Evolutionary conservation across 2,329 filamentous ascomycete genomes (phyloP).

Genomic region (Penicillium janthinellum): DNA sequence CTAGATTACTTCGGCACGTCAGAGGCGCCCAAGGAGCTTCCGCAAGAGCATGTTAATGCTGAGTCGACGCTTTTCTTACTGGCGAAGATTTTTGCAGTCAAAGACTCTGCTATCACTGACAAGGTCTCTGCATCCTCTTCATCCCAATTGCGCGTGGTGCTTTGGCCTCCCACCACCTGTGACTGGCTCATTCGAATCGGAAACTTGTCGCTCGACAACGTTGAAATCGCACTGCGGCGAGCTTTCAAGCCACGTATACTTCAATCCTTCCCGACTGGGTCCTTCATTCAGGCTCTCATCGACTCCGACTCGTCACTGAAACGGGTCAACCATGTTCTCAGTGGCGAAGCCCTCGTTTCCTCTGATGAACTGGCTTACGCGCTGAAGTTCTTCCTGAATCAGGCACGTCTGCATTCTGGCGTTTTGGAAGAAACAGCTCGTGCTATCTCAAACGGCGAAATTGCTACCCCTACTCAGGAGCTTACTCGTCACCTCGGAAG

Average conservation of each 20-base stretch:
- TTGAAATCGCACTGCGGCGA: slow-evolving; percentile 44
- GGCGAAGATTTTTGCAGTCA: slow-evolving; percentile 41
- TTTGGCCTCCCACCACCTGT: slow-evolving; percentile 44
- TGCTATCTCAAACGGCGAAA: slow-evolving; percentile 34
- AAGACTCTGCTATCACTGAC: slow-evolving; percentile 24
- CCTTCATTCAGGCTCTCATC: slow-evolving; percentile 44
- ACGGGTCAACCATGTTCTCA: slow-evolving; percentile 41
- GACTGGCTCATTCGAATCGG: slow-evolving; percentile 46
- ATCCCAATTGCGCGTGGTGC: slow-evolving; percentile 32
- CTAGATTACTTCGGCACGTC: slow-evolving; percentile 31
- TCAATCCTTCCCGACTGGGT: slow-evolving; percentile 41
- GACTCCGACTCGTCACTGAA: slow-evolving; percentile 43
- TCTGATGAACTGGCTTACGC: slow-evolving; percentile 44
- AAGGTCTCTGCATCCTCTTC: slow-evolving; percentile 28
- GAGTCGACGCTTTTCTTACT: slow-evolving; percentile 43
- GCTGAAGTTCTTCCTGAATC: slow-evolving; percentile 43
- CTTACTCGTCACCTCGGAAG: slow-evolving; percentile 21
- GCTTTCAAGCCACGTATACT: slow-evolving; percentile 37
- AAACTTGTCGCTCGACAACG: slow-evolving; percentile 41
- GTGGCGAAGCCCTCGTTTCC: slow-evolving; percentile 38
- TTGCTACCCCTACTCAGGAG: slow-evolving; percentile 27
- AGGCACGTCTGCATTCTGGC: slow-evolving; percentile 39
- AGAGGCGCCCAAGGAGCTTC: slow-evolving; percentile 26
- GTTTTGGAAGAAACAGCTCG: slow-evolving; percentile 37
- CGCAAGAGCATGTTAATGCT: slow-evolving; percentile 36